phyloP scores from a whole-genome alignment of 331 rosid species.

The Ulmus americana region DNA sequence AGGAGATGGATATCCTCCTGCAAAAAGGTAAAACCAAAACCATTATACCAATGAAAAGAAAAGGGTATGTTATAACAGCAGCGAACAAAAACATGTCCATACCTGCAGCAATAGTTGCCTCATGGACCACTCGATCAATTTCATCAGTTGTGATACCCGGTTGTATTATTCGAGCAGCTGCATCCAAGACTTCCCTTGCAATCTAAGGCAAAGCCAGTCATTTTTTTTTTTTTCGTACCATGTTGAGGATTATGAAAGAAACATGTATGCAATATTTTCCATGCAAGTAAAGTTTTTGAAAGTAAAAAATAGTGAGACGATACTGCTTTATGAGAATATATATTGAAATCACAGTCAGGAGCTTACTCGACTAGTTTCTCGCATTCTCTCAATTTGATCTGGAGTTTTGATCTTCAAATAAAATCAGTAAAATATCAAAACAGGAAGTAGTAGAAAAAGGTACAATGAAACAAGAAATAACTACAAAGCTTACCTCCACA shows the following conservation, averaged over 20 bases:
- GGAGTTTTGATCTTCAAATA: slow-evolving; percentile 63
- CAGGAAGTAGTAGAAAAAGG: not conserved
- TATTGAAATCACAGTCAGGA: not conserved
- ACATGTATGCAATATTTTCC: no score
- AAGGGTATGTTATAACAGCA: not conserved
- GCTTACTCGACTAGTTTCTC: slow-evolving; percentile 72
- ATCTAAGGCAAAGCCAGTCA: slow-evolving; percentile 35
- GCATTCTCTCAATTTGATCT: slow-evolving; percentile 71
- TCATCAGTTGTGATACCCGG: slow-evolving; percentile 95
- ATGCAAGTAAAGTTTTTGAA: no score
- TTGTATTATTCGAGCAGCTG: slow-evolving; percentile 65
- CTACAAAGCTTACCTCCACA: slow-evolving; percentile 57
- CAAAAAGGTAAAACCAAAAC: slow-evolving; percentile 14
- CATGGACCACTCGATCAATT: slow-evolving; percentile 84
- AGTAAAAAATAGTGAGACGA: no score
- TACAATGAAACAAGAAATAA: not conserved
- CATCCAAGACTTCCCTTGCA: slow-evolving; percentile 84
- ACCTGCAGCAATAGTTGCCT: slow-evolving; percentile 86
- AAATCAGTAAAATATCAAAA: not conserved
- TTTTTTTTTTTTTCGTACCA: not conserved
- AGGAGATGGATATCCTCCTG: slow-evolving; percentile 97
- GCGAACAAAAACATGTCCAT: slow-evolving; percentile 11
- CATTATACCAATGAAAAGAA: not conserved
- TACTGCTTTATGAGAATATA: no score
- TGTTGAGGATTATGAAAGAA: not conserved